A percentile compares a stretch with the other conserved stretches of the same genome.
Evolutionary conservation across 2,329 filamentous ascomycete species (phyloP).

Genomic region (Fusarium sterilihyphosum): DNA sequence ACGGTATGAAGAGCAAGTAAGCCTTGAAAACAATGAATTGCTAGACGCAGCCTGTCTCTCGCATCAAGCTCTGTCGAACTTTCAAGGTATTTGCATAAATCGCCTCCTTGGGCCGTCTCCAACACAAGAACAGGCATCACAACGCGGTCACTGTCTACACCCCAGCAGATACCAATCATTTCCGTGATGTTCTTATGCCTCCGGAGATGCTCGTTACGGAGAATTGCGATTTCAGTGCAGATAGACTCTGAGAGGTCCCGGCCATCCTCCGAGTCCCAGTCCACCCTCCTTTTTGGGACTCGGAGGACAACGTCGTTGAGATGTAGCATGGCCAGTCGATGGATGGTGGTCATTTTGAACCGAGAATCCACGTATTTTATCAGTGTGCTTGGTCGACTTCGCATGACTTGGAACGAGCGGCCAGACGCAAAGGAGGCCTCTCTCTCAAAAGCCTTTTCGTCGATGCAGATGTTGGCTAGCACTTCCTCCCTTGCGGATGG

Average conservation of each 20-base stretch:
- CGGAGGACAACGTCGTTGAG: neutral
- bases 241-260: neutral
- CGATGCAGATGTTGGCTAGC: neutral
- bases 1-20: neutral
- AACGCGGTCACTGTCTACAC: rapidly evolving
- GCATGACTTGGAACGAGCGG: neutral
- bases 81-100: neutral
- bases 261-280: rapidly evolving
- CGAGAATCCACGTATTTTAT: neutral
- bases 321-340: neutral
- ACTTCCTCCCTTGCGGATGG: neutral
- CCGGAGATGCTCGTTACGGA: neutral
- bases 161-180: neutral
- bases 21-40: neutral
- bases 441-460: neutral
- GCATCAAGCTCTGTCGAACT: neutral
- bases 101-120: neutral
- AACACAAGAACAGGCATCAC: neutral
- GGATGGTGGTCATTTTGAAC: neutral
- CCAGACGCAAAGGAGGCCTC: neutral
- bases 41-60: neutral
- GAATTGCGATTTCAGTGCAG: neutral
- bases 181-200: neutral
- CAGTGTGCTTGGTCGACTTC: neutral
- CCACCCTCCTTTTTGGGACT: rapidly evolving